Conservation (phyloP, 2,329 filamentous ascomycete genomes). For the Phyllosticta capitalensis region DNA sequence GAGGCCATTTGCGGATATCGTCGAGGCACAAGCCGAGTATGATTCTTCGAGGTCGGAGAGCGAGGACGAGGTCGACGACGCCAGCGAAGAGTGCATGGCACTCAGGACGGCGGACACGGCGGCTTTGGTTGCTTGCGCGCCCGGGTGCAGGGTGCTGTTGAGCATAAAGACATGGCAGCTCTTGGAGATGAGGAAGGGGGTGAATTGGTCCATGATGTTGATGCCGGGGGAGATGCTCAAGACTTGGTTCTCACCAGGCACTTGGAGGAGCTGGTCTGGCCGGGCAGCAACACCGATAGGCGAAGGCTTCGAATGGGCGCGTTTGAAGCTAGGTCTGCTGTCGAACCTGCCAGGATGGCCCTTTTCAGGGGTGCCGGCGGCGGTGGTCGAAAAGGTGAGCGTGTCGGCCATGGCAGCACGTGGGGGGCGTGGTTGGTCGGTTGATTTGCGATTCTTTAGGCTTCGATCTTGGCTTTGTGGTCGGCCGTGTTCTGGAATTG, state of each 20-base stretch:
- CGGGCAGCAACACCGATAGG: not conserved
- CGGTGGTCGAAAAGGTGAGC: slow-evolving; percentile 1
- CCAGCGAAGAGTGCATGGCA: not conserved
- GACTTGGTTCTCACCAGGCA: not conserved
- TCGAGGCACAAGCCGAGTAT: not conserved
- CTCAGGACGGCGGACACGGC: slow-evolving; percentile 3
- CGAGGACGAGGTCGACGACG: not conserved
- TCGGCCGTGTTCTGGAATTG: not conserved
- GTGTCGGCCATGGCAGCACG: slow-evolving; percentile 10
- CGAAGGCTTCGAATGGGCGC: not conserved
- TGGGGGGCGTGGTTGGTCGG: slow-evolving; percentile 5
- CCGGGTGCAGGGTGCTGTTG: slow-evolving; percentile 7
- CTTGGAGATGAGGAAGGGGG: slow-evolving; percentile 4
- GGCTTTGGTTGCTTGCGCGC: not conserved
- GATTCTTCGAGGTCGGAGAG: not conserved
- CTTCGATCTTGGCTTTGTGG: not conserved
- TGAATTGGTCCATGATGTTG: not conserved
- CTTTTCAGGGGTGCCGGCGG: not conserved
- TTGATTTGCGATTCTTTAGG: not conserved
- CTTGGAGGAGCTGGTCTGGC: not conserved
- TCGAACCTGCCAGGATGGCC: not conserved
- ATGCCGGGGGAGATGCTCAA: not conserved
- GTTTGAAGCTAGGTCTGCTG: not conserved
- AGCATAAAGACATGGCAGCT: slow-evolving; percentile 9
- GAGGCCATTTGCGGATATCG: not conserved